Base-by-base conservation (phyloP, 2,329 filamentous ascomycete species). In the Trichoderma sp. region DNA sequence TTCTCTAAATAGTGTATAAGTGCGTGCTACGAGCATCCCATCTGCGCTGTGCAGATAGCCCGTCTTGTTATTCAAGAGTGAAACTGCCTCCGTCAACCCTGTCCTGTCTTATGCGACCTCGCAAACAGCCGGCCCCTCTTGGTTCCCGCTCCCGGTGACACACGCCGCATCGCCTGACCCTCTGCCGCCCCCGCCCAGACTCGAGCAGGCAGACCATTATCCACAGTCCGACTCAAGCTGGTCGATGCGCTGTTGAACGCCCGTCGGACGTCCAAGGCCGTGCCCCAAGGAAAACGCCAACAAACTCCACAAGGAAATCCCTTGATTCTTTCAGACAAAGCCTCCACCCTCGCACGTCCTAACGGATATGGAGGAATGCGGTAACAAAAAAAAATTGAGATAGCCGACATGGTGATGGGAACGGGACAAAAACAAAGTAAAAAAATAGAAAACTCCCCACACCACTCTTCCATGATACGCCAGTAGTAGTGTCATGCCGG, bases 401-500 rank as follows among this genome's bases (percentile, higher is more conserved):
- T 61, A 62, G 57, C 67, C 67, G 67, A 53, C 67, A 69, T 28
- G 57, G 67, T 62, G 57, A 50, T 59, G 47, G 34, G n/a, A 36
- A 69, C 28, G n/a, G 47, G 47, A 53, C 20, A 62, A 43, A 65
- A 61, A 72, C 58, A 66, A 62, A 57, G n/a, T 4, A 26, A 36
- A 68, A 39, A 62, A 71, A 68, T 64, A 66, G 28, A 65, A 63
- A 71, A 70, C 58, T 62, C 58, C 55, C 62, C 71, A 63, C 71
- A 62, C 68, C 71, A 47, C 26, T 71, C 62, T 58, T 68, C 68
- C 55, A 71, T 62, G 58, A 63, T 71, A 68, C 68, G 71, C 71
- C 71, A 62, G 71, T 63, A 62, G 63, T 58, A 73, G 62, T 73
- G 59, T 73, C 71, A 53, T 72, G 50, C 66, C 39, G 59, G 71